A percentile compares a stretch with the other conserved stretches of the same genome.
These are phyloP conservation scores for Cladorrhinum samala DNA, from an alignment of 495 filamentous ascomycete genomes.

Conservation along the genomic window DNA sequence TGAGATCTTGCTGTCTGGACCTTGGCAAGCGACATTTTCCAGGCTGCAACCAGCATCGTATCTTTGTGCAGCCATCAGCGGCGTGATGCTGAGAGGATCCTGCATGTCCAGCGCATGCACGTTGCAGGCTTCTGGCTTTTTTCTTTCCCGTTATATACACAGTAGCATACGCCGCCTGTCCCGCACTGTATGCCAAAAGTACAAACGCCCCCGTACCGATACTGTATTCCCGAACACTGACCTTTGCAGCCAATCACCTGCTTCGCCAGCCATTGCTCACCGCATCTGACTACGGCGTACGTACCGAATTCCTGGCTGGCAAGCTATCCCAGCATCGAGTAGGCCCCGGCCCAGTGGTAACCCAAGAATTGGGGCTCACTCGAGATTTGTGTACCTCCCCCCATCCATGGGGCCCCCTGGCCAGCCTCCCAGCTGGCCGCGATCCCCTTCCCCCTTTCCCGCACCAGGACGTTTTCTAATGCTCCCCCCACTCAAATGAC, in stretches of 20 bases:
- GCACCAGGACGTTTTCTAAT: slow-evolving; percentile 4
- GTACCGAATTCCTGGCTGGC: slow-evolving; percentile 16
- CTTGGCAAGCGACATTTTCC: neutral
- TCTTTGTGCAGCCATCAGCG: neutral
- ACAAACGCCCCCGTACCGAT: too few relatives aligned
- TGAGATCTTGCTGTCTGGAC: neutral
- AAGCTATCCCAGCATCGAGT: slow-evolving; percentile 18
- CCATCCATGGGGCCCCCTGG: neutral
- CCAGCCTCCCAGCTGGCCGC: neutral
- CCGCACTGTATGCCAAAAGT: neutral
- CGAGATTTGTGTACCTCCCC: slow-evolving; percentile 16
- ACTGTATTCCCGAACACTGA: neutral
- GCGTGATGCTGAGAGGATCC: neutral
- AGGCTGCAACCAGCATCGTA: neutral
- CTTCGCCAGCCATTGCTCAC: neutral
- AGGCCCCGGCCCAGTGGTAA: slow-evolving; percentile 22
- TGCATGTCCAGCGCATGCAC: neutral
- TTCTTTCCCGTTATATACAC: neutral
- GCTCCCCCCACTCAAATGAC: neutral
- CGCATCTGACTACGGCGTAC: neutral
- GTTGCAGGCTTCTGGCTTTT: neutral
- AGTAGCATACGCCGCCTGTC: neutral
- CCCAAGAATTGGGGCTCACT: slow-evolving; percentile 12
- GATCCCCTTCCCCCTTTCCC: slow-evolving; percentile 4
- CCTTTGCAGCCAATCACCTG: neutral